Base-by-base conservation (phyloP, 2,329 filamentous ascomycete genomes). In the Parascedosporium putredinis region DNA sequence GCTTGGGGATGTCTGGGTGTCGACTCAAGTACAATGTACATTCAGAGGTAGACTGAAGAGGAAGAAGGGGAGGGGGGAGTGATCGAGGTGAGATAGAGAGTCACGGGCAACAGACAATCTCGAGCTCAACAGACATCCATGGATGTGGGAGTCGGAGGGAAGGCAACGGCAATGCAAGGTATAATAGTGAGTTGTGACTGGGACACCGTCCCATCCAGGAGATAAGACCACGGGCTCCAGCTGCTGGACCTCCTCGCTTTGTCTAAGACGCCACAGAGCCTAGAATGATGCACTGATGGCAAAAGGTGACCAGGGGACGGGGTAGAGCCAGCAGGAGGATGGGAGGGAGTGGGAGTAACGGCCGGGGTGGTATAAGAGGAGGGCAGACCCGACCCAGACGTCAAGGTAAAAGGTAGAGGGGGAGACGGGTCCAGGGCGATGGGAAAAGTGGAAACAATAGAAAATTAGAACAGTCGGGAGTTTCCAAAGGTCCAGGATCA, bases 401-500 rank as follows among this genome's bases (percentile, higher is more conserved):
- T n/a, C n/a, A n/a, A n/a, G n/a, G n/a, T n/a, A n/a, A n/a, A n/a
- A 36, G 38, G 38, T 10, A 22, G 38, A 20, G 38, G 33, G 8
- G 38, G 23, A 20, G 23, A 14, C 5, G 7, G 6, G 10, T 5
- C 4, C 16, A 3, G 36, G 3, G 5, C 6, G 38, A 42, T 20
- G 20, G 38, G 38, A 20, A 36, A 20, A 20, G 38, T 16, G 38
- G 38, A 42, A 42, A 20, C 16, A 20, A 10, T 10, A 42, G 20
- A 20, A 42, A 20, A n/a, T n/a, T n/a, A n/a, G 16, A 22, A 9
- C 10, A 20, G 16, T 16, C n/a, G n/a, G n/a, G n/a, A n/a, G n/a
- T n/a, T n/a, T n/a, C n/a, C n/a, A n/a, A n/a, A n/a, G 16, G 20
- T 42, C 38, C 38, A 42, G 38, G 38, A 42, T 42, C 38, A 42